A percentile compares a stretch with the other conserved stretches of the same genome.
phyloP scores from a whole-genome alignment of 371 early-diverging fungal genomes.

The Mortierella sp. region DNA sequence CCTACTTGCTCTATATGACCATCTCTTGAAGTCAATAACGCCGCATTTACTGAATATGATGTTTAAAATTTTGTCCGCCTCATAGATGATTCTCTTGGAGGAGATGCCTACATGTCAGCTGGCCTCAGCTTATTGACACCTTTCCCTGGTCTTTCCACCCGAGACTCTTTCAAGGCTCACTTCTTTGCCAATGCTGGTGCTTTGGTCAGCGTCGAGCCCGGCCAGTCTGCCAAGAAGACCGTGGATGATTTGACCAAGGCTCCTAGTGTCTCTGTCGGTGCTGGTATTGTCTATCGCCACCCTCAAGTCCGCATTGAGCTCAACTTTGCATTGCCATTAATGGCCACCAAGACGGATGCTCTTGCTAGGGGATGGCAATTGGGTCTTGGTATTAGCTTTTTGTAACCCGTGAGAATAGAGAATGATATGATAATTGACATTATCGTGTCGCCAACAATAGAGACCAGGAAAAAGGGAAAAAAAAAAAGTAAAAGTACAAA shows the following conservation, averaged over 20 bases:
- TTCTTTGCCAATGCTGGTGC: conserved; percentile 91
- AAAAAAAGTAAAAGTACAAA: background rate
- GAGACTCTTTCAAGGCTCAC: conserved; percentile 81
- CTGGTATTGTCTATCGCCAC: conserved; percentile 90
- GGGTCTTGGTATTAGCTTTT: conserved; percentile 89
- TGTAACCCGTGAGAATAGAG: conserved; percentile 59
- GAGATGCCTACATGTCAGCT: conserved; percentile 82
- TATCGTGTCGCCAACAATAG: background rate
- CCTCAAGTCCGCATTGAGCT: conserved; percentile 89
- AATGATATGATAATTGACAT: background rate
- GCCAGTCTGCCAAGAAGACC: conserved; percentile 57
- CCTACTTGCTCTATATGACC: background rate
- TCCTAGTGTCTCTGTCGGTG: conserved; percentile 79
- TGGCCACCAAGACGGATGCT: conserved; percentile 77
- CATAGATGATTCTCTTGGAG: conserved; percentile 89
- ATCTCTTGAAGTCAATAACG: no score
- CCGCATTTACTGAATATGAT: background rate
- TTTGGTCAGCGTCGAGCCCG: conserved; percentile 66
- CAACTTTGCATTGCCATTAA: conserved; percentile 90
- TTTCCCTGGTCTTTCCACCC: conserved; percentile 73
- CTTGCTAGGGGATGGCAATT: conserved; percentile 87
- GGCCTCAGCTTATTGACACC: conserved; percentile 88
- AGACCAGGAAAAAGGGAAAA: background rate
- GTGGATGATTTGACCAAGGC: conserved; percentile 58
- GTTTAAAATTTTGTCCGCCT: background rate